Evolutionary conservation across 2,329 filamentous ascomycete species (phyloP).

Genomic region (Exophiala bonariae): DNA sequence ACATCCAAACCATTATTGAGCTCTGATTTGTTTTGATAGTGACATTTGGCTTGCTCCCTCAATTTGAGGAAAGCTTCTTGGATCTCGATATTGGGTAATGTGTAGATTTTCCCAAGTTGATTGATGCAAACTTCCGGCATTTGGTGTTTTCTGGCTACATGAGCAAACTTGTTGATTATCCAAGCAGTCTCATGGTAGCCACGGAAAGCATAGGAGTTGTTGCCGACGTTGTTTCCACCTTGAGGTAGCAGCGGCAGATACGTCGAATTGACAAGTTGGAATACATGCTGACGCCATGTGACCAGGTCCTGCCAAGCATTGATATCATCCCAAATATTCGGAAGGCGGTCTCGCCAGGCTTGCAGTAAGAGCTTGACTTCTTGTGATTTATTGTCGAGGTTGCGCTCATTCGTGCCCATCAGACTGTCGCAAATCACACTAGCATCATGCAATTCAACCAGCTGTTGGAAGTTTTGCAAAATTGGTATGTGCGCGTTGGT

Average conservation of each 20-base stretch:
- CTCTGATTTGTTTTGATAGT: slow-evolving; percentile 94
- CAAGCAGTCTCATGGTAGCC: slow-evolving; percentile 98
- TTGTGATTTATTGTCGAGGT: slow-evolving; percentile 90
- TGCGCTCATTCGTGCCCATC: slow-evolving; percentile 75
- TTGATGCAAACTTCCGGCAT: slow-evolving; percentile 96
- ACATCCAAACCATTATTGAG: slow-evolving; percentile 92
- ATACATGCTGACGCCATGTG: slow-evolving; percentile 99
- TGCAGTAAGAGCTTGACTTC: slow-evolving; percentile 92
- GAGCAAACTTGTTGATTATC: slow-evolving; percentile 99
- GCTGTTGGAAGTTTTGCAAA: slow-evolving; percentile 94
- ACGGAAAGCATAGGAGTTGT: slow-evolving; percentile 92
- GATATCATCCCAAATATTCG: slow-evolving; percentile 99
- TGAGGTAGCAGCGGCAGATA: slow-evolving; percentile 83
- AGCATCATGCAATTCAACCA: slow-evolving; percentile 96
- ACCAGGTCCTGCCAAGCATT: slow-evolving; percentile 98
- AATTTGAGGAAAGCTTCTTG: slow-evolving; percentile 98
- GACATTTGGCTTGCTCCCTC: slow-evolving; percentile 97
- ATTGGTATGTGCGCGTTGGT: slow-evolving; percentile 95
- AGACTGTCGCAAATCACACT: slow-evolving; percentile 95
- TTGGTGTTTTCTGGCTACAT: slow-evolving; percentile 95
- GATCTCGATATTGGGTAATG: slow-evolving; percentile 97
- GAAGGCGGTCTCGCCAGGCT: slow-evolving; percentile 91
- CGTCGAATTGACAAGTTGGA: slow-evolving; percentile 91
- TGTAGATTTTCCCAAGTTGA: slow-evolving; percentile 96
- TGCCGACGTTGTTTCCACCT: slow-evolving; percentile 72